phyloP scores from a whole-genome alignment of 129 eudicot genomes.

The Tanacetum coccineum region DNA sequence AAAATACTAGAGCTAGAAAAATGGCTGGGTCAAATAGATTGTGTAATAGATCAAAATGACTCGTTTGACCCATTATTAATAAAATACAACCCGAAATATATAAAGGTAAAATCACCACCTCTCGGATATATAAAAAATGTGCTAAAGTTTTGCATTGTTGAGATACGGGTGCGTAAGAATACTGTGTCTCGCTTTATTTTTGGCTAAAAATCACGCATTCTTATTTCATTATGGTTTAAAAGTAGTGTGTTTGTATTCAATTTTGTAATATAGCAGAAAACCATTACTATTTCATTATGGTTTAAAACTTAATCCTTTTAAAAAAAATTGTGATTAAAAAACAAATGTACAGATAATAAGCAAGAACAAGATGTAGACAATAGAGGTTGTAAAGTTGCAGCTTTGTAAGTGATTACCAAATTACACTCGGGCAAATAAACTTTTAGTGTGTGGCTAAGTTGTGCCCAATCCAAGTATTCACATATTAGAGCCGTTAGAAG shows the following conservation, averaged over 20 bases:
- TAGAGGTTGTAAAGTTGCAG: slow-evolving; percentile 11
- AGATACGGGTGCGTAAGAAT: background rate
- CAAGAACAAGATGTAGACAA: slow-evolving; percentile 4
- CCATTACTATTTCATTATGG: background rate
- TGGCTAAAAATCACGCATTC: background rate
- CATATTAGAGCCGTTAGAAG: slow-evolving; percentile 84
- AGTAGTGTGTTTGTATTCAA: background rate
- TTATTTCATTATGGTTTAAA: too few species aligned
- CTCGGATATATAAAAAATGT: too few species aligned
- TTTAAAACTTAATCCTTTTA: background rate
- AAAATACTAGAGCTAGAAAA: background rate
- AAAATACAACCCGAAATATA: background rate
- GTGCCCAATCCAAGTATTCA: slow-evolving; percentile 99
- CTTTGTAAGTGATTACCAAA: slow-evolving; percentile 51
- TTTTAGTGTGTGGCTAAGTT: slow-evolving; percentile 76
- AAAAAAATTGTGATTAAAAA: background rate
- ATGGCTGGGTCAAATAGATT: background rate
- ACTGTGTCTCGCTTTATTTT: background rate
- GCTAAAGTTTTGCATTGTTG: too few species aligned
- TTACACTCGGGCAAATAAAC: slow-evolving; percentile 89
- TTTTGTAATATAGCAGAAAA: background rate
- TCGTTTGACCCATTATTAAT: background rate
- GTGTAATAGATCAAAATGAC: background rate
- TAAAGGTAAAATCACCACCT: too few species aligned
- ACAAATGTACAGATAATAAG: background rate